Conservation (phyloP, 1,284 basidiomycete genomes). For the Heterobasidion occidentale region DNA sequence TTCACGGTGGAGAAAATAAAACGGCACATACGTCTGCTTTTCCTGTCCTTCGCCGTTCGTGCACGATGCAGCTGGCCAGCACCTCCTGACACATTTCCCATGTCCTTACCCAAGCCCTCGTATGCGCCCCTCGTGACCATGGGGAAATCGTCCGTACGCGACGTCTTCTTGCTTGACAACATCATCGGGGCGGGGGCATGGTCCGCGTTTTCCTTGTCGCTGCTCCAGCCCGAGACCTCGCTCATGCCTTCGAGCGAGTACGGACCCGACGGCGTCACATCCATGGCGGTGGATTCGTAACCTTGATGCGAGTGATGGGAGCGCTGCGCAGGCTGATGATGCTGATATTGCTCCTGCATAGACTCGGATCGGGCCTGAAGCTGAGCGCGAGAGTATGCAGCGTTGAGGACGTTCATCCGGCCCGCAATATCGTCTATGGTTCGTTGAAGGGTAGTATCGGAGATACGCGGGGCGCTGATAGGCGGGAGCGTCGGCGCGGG, state of each 20-base stretch:
- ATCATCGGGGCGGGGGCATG: conserved; percentile 6
- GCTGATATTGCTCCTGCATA: conserved; percentile 3
- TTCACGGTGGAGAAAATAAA: neutral
- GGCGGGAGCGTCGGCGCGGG: conserved; percentile 15
- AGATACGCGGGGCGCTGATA: conserved; percentile 29
- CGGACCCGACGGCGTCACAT: neutral
- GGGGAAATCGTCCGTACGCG: neutral
- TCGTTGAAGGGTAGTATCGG: conserved; percentile 31
- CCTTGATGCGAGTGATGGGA: neutral
- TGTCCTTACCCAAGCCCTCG: conserved; percentile 30
- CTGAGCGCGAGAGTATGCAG: conserved; percentile 12
- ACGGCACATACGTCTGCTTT: conserved; percentile 40
- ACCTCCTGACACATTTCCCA: conserved; percentile 37
- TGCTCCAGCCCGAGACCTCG: conserved; percentile 3
- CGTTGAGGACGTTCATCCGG: conserved; percentile 29
- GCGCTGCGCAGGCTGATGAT: neutral
- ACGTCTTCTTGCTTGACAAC: conserved; percentile 7
- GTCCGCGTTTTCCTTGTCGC: conserved; percentile 48
- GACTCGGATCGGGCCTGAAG: conserved; percentile 11
- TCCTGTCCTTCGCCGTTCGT: conserved; percentile 40
- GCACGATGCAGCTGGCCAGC: conserved; percentile 21
- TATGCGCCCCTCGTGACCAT: neutral
- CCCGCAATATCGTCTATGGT: conserved; percentile 37
- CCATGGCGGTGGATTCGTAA: neutral
- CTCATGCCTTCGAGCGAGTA: neutral